phyloP scores from a whole-genome alignment of 257 asterid species.

The Handroanthus guayacan region DNA sequence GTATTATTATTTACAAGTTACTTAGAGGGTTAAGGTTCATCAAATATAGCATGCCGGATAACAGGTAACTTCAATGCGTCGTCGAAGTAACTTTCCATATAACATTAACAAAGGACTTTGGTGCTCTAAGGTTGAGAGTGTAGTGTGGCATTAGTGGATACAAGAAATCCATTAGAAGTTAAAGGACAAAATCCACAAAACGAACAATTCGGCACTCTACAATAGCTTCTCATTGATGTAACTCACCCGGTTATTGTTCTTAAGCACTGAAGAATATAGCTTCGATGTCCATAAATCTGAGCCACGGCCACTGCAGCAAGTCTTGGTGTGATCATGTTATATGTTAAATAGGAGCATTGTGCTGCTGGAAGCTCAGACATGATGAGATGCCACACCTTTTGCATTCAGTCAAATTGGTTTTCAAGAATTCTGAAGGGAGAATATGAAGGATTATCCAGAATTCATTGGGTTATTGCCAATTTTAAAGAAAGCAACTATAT shows the following conservation, averaged over 20 bases:
- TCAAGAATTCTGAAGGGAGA: background rate
- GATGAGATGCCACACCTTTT: background rate
- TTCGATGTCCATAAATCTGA: background rate
- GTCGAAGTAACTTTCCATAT: background rate
- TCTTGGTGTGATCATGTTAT: background rate
- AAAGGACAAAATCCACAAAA: conserved; percentile 14
- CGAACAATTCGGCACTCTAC: no score
- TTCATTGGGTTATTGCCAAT: background rate
- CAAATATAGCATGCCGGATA: background rate
- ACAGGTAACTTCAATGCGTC: background rate
- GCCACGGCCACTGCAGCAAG: conserved; percentile 20
- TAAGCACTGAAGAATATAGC: conserved; percentile 10
- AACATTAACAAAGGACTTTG: no score
- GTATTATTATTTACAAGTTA: no score
- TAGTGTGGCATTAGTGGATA: background rate
- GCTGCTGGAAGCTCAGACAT: conserved; percentile 20
- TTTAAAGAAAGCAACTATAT: background rate
- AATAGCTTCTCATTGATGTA: background rate
- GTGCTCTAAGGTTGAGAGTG: no score
- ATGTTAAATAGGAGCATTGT: background rate
- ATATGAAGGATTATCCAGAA: background rate
- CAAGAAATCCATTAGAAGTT: background rate
- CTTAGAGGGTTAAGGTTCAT: background rate
- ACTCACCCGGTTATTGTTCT: background rate
- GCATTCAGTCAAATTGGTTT: conserved; percentile 8